phyloP scores from a whole-genome alignment of 768 basidiomycete genomes.

The Rhodotorula graminis region DNA sequence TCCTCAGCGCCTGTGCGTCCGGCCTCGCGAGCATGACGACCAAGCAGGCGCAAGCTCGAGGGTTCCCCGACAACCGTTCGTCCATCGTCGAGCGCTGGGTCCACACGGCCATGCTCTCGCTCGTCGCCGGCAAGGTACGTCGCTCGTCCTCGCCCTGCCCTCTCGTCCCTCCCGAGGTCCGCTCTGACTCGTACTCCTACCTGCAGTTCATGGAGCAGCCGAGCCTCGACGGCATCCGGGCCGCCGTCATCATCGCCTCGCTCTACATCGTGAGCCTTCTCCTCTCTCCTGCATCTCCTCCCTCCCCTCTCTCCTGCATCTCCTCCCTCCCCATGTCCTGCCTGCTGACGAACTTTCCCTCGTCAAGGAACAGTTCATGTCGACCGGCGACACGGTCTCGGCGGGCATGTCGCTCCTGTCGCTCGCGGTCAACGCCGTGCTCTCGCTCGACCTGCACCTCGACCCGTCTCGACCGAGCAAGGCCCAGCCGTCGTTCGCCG shows the following conservation, averaged over 20 bases:
- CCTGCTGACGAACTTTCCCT: neutral
- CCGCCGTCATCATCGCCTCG: neutral
- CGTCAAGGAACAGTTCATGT: slow-evolving; percentile 2
- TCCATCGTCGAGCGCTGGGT: slow-evolving; percentile 11
- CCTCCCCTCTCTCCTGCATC: neutral
- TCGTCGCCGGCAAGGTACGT: slow-evolving; percentile 5
- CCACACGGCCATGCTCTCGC: neutral
- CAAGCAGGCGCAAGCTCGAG: neutral
- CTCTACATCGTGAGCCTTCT: slow-evolving; percentile 16
- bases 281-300: too few relatives aligned
- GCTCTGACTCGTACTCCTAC: too few relatives aligned
- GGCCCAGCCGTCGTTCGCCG: slow-evolving; percentile 2
- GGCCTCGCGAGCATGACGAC: slow-evolving; percentile 25
- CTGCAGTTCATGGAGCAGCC: slow-evolving; percentile 22
- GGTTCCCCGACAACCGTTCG: slow-evolving; percentile 7
- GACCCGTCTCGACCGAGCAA: slow-evolving; percentile 18
- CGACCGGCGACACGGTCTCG: neutral
- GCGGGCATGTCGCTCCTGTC: slow-evolving; percentile 22
- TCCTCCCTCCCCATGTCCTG: too few relatives aligned
- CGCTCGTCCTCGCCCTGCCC: neutral
- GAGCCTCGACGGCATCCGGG: slow-evolving; percentile 5
- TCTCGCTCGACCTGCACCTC: slow-evolving; percentile 25
- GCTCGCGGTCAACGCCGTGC: slow-evolving; percentile 17
- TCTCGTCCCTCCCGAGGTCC: too few relatives aligned
- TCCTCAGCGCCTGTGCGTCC: slow-evolving; percentile 5